Base-by-base conservation (phyloP, 768 basidiomycete genomes). In the Auriculariales sp. region DNA sequence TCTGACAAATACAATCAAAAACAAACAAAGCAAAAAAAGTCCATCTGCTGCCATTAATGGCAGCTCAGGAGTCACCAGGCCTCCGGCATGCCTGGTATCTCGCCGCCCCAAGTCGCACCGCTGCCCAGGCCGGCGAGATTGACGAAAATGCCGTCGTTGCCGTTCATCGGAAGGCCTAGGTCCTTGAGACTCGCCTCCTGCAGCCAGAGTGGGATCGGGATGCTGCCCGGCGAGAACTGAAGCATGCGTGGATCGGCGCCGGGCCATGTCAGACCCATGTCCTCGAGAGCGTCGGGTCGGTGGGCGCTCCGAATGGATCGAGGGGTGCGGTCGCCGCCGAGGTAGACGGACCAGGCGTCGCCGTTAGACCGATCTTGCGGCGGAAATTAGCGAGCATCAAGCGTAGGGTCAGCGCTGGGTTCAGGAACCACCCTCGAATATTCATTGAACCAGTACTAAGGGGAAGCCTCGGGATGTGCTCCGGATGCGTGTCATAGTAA, bases 371-470 rank as follows among this genome's bases (percentile, higher is more conserved):
- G 34, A 92, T 75, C 67, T 91, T 94, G 52, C 91, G 82, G 39
- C 89, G 79, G 52, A 94, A 74, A 64, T 88, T 90, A 45, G 89
- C 83, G 47, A 95, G 75, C 91, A 94, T 93, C 59, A 95, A 83
- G 48, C 91, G 83, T 24, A 97, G 70, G 4, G 92, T 88, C 31
- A 93, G 68, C 2, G 92, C 90, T n/a, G n/a, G n/a, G n/a, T n/a
- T n/a, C n/a, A n/a, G n/a, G n/a, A n/a, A n/a, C n/a, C n/a, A n/a
- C n/a, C n/a, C n/a, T n/a, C n/a, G n/a, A n/a, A n/a, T n/a, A n/a
- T n/a, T n/a, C n/a, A n/a, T n/a, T n/a, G n/a, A n/a, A n/a, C n/a
- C n/a, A n/a, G n/a, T n/a, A n/a, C n/a, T n/a, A n/a, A n/a, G n/a
- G n/a, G n/a, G n/a, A n/a, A n/a, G n/a, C n/a, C n/a, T n/a, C n/a